Evolutionary conservation across 2,329 filamentous ascomycete genomes (phyloP), one percentile per base, ranked within the genome.

Genomic region (Arthroderma sp.): DNA sequence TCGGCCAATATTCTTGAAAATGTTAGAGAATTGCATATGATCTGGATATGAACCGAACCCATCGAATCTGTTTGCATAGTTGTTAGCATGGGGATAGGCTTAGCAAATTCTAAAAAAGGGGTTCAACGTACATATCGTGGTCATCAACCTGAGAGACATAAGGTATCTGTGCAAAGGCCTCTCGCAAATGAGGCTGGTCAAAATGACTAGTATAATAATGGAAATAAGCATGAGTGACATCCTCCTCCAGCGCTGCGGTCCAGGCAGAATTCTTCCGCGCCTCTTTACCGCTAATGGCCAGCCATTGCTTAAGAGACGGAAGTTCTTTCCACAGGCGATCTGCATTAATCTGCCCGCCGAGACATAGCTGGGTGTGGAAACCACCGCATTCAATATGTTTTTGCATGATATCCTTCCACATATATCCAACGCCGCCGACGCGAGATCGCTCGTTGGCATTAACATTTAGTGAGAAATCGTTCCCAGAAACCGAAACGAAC

Each of bases 201-300:
- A 98, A 96, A 63, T 96, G 89, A 54, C 87, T 94, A 1, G 88
- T 94, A 61, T 98, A 98, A 64, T 94, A 98, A 63, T 98, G 91
- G 65, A 98, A 98, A 68, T 94, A 98, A 5, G 91, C 88, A 64
- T 96, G 88, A 2, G 83, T 81, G 11, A 94, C 86, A 58, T 98
- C 91, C 58, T 98, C 89, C 59, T 98, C 87, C 56, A 96, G 86
- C 41, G 86, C 82, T 3, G 89, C 86, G 5, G 88, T 94, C 91
- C 91, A 98, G 37, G 81, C 75, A 0, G 86, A 82, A 54, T 81
- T 93, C 68, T 88, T 94, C 47, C 93, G 76, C 54, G 87, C 91
- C 45, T 96, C 91, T 53, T 94, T 88, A 4, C 91, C 91, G 56
- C 83, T 88, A 66, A 88, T 91, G 6, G 83, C 78, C 38, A 95